Conservation (phyloP, 2,329 filamentous ascomycete genomes). For the Clarireedia sp. region DNA sequence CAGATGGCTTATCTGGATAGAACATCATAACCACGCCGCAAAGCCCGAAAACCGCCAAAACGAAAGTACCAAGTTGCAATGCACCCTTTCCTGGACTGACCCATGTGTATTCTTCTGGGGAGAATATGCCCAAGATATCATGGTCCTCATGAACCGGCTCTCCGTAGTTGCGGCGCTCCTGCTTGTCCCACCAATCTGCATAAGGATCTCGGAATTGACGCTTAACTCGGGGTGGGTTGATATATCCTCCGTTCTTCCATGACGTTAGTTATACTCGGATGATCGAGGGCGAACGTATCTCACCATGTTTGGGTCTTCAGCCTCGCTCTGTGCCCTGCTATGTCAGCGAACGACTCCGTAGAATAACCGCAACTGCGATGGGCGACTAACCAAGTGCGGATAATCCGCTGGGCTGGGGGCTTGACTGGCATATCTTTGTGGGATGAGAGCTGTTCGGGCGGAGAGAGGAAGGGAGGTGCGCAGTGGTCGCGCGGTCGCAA, state of each 20-base stretch:
- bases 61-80: constrained; percentile 60
- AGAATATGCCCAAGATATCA: constrained; percentile 85
- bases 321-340: constrained; percentile 35
- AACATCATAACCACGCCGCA: constrained; percentile 58
- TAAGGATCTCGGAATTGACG: constrained; percentile 89
- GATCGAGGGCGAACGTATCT: constrained; percentile 27
- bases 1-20: constrained; percentile 66
- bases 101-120: constrained; percentile 83
- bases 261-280: constrained; percentile 9
- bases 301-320: constrained; percentile 61
- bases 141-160: constrained; percentile 96
- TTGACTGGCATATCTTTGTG: constrained; percentile 38
- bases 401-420: constrained; percentile 17
- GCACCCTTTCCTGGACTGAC: constrained; percentile 61
- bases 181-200: constrained; percentile 92
- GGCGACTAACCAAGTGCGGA: constrained; percentile 24
- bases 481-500: constrained; percentile 44
- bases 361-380: background rate
- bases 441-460: constrained; percentile 44
- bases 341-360: constrained; percentile 15
- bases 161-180: constrained; percentile 93
- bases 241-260: constrained; percentile 70
- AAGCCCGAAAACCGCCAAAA: constrained; percentile 54
- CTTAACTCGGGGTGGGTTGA: constrained; percentile 73
- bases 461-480: constrained; percentile 39